phyloP scores from a whole-genome alignment of 306 rosid species.

The Acacia crassicarpa region DNA sequence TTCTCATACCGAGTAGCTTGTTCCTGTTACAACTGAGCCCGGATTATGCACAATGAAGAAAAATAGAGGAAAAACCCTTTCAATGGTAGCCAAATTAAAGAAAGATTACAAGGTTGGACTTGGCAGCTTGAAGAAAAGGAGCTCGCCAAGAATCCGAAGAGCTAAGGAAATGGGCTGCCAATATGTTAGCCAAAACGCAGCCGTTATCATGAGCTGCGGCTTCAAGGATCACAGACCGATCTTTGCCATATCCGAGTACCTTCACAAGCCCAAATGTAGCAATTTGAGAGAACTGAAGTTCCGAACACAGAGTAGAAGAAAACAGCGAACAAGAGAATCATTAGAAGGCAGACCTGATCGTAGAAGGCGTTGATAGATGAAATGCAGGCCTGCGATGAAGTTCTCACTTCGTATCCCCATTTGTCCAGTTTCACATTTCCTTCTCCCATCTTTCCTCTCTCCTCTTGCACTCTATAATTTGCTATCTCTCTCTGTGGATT shows the following conservation, averaged over 20 bases:
- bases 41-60: neutral
- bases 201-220: conserved; percentile 60
- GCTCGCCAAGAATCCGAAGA: conserved; percentile 59
- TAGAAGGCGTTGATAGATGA: conserved; percentile 74
- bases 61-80: neutral
- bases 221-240: conserved; percentile 70
- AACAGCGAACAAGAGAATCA: neutral
- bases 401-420: conserved; percentile 76
- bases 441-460: conserved; percentile 51
- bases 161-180: conserved; percentile 57
- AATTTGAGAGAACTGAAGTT: conserved; percentile 27
- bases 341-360: conserved; percentile 57
- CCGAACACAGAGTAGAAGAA: neutral
- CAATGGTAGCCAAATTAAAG: neutral
- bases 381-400: conserved; percentile 72
- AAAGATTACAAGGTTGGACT: conserved; percentile 56
- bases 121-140: conserved; percentile 57
- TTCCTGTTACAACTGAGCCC: conserved; percentile 52
- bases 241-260: conserved; percentile 77
- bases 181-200: conserved; percentile 82
- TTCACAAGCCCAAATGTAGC: conserved; percentile 32
- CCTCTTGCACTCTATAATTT: neutral
- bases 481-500: neutral
- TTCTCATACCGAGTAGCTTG: conserved; percentile 83
- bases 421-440: conserved; percentile 41